Evolutionary conservation across 208 protist species (phyloP).

Genomic region (Crithidia expoeki): DNA sequence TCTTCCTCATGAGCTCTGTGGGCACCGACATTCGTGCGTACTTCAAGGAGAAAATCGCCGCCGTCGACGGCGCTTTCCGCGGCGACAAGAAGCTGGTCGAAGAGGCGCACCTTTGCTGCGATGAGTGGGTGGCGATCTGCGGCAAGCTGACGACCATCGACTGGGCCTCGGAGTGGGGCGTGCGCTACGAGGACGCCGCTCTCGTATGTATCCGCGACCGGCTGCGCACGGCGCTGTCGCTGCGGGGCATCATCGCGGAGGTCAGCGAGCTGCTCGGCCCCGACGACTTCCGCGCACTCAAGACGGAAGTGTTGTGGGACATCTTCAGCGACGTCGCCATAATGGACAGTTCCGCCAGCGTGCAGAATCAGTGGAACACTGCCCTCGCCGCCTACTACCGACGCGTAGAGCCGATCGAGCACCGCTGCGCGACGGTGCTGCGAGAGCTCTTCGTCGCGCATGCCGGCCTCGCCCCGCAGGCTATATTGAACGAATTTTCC

Average conservation of each 20-base stretch:
- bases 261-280: slow-evolving; percentile 64
- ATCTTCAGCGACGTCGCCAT: slow-evolving; percentile 73
- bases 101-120: slow-evolving; percentile 65
- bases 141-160: slow-evolving; percentile 82
- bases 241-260: slow-evolving; percentile 79
- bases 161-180: slow-evolving; percentile 68
- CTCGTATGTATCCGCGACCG: slow-evolving; percentile 59
- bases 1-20: slow-evolving; percentile 84
- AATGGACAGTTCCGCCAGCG: slow-evolving; percentile 55
- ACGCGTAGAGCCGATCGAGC: slow-evolving; percentile 84
- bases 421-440: slow-evolving; percentile 77
- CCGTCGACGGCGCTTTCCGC: slow-evolving; percentile 58
- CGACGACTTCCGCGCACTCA: slow-evolving; percentile 53
- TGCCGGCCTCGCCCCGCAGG: slow-evolving; percentile 78
- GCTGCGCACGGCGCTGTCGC: slow-evolving; percentile 51
- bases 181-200: slow-evolving; percentile 61
- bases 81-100: slow-evolving; percentile 60
- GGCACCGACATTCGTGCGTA: slow-evolving; percentile 73
- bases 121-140: slow-evolving; percentile 81
- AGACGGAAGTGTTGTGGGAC: slow-evolving; percentile 81
- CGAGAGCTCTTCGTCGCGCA: slow-evolving; percentile 75
- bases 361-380: slow-evolving; percentile 69
- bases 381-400: slow-evolving; percentile 77
- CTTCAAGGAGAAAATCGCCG: slow-evolving; percentile 48
- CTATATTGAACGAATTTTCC: slow-evolving; percentile 83